Evolutionary conservation across 2,329 filamentous ascomycete species (phyloP).

Genomic region (Colletotrichum tamarilloi): DNA sequence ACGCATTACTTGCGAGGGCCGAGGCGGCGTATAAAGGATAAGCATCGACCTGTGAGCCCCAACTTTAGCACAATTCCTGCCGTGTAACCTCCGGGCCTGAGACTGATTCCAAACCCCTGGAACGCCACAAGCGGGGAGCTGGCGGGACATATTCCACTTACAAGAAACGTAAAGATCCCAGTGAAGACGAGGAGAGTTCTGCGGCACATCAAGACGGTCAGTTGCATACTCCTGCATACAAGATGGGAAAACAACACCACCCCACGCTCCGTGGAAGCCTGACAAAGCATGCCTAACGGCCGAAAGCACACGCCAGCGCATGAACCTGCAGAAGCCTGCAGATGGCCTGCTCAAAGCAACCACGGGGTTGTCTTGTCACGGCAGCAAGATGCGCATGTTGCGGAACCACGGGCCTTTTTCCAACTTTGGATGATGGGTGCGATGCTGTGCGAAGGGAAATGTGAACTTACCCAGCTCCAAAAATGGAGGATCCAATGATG

Average conservation of each 20-base stretch:
- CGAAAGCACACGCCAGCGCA: conserved; percentile 9
- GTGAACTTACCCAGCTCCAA: conserved; percentile 73
- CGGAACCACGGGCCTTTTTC: conserved; percentile 30
- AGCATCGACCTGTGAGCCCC: conserved; percentile 69
- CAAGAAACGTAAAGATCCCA: conserved; percentile 89
- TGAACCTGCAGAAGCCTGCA: conserved; percentile 25
- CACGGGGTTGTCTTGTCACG: conserved; percentile 26
- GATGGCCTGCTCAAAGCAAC: conserved; percentile 8
- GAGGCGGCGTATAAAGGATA: conserved; percentile 81
- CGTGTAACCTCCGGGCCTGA: conserved; percentile 24
- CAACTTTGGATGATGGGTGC: conserved; percentile 30
- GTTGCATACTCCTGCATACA: conserved; percentile 41
- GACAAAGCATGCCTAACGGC: conserved; percentile 48
- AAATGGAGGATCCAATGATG: conserved; percentile 78
- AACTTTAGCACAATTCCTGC: conserved; percentile 23
- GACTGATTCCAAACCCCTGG: conserved; percentile 34
- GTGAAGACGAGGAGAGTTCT: conserved; percentile 83
- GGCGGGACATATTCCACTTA: conserved; percentile 53
- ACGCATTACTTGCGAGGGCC: conserved; percentile 86
- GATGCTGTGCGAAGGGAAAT: conserved; percentile 30
- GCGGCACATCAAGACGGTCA: conserved; percentile 44
- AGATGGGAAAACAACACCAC: conserved; percentile 41
- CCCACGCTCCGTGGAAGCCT: conserved; percentile 30
- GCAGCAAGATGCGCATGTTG: conserved; percentile 15
- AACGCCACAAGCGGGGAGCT: conserved; percentile 16